Base-by-base conservation (phyloP, 495 filamentous ascomycete species). In the Penicillium parvum region DNA sequence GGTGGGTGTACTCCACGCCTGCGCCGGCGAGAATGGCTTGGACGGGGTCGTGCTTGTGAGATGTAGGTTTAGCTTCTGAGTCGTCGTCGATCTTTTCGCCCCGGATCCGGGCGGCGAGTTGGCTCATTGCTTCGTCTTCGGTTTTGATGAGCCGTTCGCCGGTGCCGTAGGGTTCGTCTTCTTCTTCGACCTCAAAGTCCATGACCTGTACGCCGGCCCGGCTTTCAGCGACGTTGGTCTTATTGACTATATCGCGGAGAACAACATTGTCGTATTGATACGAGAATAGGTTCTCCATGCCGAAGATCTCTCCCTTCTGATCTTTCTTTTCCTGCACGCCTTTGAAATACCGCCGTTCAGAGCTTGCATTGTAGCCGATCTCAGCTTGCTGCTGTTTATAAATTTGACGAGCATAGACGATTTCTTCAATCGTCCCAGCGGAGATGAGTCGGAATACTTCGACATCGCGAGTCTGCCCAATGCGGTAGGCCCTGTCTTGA, bases 321-420 rank as follows among this genome's bases (percentile, higher is more conserved):
- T 78, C 80, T 37, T 79, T 79, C 49, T 87, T 80, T 30, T 91
- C 85, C 62, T 94, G 88, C 0, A 98, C 88, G 27, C 92, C 92
- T 53, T 86, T 89, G 71, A 98, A 98, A 65, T 98, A 98, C 7
- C 92, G 79, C 1, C 92, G 84, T 61, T 98, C 92, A 20, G 80
- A 84, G 29, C 84, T 90, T 6, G 92, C 92, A 22, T 84, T 95
- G 62, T 98, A 98, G 1, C 88, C 92, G 37, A 98, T 98, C 53
- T 95, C 96, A 2, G 92, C 92, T 59, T 97, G 92, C 55, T 98
- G 92, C 57, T 98, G 92, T 59, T 98, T 98, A 71, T 97, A 98
- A 42, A 98, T 95, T 56, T 98, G 92, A 7, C 92, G 78, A 0
- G 92, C 92, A 54, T 98, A 98, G 23, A 96, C 87, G 47, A 96